Percentiles rank a stretch among this genome's conserved stretches.
These are phyloP conservation scores for Tausonia pullulans DNA, from an alignment of 1,284 basidiomycete genomes.

Conservation along the genomic window DNA sequence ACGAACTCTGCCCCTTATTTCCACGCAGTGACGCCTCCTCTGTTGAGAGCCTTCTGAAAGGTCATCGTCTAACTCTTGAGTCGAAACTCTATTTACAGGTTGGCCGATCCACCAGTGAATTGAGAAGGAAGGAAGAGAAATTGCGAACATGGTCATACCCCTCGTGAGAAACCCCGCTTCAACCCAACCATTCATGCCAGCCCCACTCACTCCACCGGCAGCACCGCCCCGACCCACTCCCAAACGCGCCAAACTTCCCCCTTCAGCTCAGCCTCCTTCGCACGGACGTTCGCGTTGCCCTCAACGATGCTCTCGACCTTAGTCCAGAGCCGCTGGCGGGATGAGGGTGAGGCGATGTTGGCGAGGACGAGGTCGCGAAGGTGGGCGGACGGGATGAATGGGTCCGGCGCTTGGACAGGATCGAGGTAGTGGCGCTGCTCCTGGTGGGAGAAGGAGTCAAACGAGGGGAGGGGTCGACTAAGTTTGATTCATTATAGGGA, in stretches of 20 bases:
- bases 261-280: slow-evolving; percentile 71
- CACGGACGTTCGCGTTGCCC: slow-evolving; percentile 85
- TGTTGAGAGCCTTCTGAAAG: no score
- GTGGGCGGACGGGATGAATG: slow-evolving; percentile 78
- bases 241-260: slow-evolving; percentile 53
- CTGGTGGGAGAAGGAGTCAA: slow-evolving; percentile 20
- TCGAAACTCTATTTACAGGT: no score
- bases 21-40: no score
- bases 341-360: slow-evolving; percentile 59
- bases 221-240: slow-evolving; percentile 37
- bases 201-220: neutral
- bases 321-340: slow-evolving; percentile 66
- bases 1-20: no score
- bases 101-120: neutral
- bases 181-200: neutral
- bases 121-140: neutral
- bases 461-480: slow-evolving; percentile 6
- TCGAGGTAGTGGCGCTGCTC: slow-evolving; percentile 76
- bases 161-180: neutral
- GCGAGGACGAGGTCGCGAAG: slow-evolving; percentile 81
- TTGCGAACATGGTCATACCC: neutral
- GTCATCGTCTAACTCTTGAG: no score
- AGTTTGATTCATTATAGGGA: no score
- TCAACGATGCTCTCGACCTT: slow-evolving; percentile 81
- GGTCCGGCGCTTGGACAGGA: slow-evolving; percentile 60